These are phyloP conservation scores for Glaciozyma antarctica DNA, from an alignment of 768 basidiomycete species.

Conservation along the genomic window DNA sequence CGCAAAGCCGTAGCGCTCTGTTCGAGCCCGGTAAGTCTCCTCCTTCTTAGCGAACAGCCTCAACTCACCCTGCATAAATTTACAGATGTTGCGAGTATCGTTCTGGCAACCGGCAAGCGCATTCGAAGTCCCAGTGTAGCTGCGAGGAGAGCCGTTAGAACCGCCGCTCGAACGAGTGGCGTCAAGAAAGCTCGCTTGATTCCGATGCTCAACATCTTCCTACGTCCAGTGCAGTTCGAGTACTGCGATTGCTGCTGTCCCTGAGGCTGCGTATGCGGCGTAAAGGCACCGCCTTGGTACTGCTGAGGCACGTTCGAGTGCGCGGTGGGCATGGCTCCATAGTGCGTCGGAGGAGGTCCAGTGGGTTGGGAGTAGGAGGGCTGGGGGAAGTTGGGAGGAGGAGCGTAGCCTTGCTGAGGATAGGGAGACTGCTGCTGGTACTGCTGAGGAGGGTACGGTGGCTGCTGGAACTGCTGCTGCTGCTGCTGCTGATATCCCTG, in stretches of 20 bases:
- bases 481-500: too few relatives aligned
- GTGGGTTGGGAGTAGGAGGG: background rate
- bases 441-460: too few relatives aligned
- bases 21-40: background rate
- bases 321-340: constrained; percentile 6
- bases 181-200: constrained; percentile 41
- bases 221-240: constrained; percentile 50
- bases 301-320: background rate
- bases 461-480: too few relatives aligned
- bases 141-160: constrained; percentile 35
- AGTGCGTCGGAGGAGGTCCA: constrained; percentile 28
- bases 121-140: constrained; percentile 62
- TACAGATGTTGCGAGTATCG: constrained; percentile 54
- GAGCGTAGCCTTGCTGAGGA: too few relatives aligned
- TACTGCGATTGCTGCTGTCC: constrained; percentile 8
- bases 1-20: constrained; percentile 51
- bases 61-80: background rate
- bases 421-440: too few relatives aligned
- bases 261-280: background rate
- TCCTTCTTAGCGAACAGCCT: background rate
- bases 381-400: too few relatives aligned
- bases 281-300: background rate
- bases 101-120: constrained; percentile 80
- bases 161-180: too few relatives aligned
- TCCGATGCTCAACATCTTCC: constrained; percentile 82